Evolutionary conservation across 352 stramenopile species (phyloP), one percentile per base, ranked within the genome.

Genomic region (Globisporangium recalcitrans): DNA sequence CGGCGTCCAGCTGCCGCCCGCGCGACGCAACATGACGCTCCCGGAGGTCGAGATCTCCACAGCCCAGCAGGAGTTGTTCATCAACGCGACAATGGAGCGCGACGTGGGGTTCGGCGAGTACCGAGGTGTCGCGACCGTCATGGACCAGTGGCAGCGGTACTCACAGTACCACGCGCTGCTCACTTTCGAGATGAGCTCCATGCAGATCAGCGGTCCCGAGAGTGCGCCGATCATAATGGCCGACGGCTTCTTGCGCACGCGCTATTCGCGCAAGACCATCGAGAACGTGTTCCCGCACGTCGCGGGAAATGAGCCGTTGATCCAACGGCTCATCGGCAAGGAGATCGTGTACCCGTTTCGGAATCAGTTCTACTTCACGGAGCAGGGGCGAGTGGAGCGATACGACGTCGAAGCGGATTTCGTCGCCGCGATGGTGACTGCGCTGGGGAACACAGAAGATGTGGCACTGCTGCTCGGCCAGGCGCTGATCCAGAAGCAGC

Each of bases 281-380:
- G 62, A 83, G 52, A 64, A 65, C 16, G 52, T 88, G 26, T 88
- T 75, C 51, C 76, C 76, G 6, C 68, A 85, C 36, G 52, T 75
- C 2, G 27, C 64, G 3, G 52, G 59, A 49, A 60, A 83, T 21
- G 66, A 74, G 27, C 36, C 73, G 7, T 67, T 86, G 16, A 64
- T 83, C 34, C 68, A 75, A 14, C 71, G 68, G 27, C 68, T 88
- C 0, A 63, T 88, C 31, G 73, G 75, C 27, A 67, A 67, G 31
- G 59, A 79, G 47, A 56, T 85, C 26, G 58, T 71, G 21, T 74
- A 80, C 32, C 74, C 61, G 47, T 85, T 65, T 51, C 69, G 51
- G 32, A 70, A 69, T 40, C 60, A 69, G 32, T 80, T 81, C 49
- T 72, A 73, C 57, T 82, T 85, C 27, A 72, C 58, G 27, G 58